Conservation (phyloP, 148 eudicot genomes). For the Rhododendron mucronatum region DNA sequence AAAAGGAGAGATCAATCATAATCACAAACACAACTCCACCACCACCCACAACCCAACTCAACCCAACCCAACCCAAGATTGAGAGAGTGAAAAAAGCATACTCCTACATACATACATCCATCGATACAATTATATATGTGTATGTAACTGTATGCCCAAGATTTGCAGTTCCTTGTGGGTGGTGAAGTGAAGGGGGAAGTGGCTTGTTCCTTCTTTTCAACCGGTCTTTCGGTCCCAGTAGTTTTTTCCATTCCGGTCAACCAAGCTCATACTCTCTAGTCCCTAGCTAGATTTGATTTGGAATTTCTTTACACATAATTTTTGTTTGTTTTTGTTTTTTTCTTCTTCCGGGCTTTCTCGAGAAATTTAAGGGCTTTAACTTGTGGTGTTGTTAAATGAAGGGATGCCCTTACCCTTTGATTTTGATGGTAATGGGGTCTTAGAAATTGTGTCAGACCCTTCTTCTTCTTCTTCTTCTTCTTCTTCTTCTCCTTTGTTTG, state of each 20-base stretch:
- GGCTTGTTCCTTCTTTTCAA: slow-evolving; percentile 3
- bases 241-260: slow-evolving; percentile 11
- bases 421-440: slow-evolving; percentile 50
- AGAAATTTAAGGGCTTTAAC: background rate
- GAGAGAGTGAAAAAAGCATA: background rate
- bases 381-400: slow-evolving; percentile 14
- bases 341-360: background rate
- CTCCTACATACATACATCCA: background rate
- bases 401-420: slow-evolving; percentile 73
- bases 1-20: background rate
- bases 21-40: background rate
- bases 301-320: background rate
- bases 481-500: background rate
- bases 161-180: slow-evolving; percentile 10
- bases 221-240: background rate
- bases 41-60: background rate
- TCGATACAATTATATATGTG: background rate
- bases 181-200: slow-evolving; percentile 8
- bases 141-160: slow-evolving; percentile 2
- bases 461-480: background rate
- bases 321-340: background rate
- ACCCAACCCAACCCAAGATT: background rate
- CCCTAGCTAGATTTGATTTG: background rate
- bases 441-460: slow-evolving; percentile 19
- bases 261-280: background rate